Evolutionary conservation across 306 rosid genomes (phyloP).

Genomic region (Potentilla sterilis): DNA sequence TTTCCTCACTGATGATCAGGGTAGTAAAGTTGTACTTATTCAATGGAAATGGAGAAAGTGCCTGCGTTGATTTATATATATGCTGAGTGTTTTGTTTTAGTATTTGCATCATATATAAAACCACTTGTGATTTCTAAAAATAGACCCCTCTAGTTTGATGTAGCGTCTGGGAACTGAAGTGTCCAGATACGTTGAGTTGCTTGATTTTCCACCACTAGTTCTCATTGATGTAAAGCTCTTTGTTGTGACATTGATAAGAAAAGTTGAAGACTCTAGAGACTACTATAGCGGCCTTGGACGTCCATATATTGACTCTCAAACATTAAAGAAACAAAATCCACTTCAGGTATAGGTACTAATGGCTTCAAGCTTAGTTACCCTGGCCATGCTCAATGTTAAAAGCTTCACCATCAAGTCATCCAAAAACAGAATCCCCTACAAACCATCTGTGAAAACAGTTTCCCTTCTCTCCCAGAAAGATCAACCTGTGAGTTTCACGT

Average conservation of each 20-base stretch:
- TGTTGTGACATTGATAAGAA: neutral
- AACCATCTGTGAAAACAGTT: neutral
- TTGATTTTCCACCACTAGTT: neutral
- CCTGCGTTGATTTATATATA: neutral
- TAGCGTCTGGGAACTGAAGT: neutral
- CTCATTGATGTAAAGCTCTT: neutral
- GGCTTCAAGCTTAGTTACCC: neutral
- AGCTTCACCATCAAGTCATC: neutral
- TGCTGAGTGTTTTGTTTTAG: neutral
- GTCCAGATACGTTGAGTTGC: neutral
- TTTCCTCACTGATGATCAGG: constrained; percentile 4
- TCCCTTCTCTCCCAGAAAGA: neutral
- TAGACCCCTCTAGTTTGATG: neutral
- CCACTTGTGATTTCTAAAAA: neutral
- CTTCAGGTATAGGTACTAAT: neutral
- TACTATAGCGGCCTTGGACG: neutral
- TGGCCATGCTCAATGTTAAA: neutral
- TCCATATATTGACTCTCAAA: neutral
- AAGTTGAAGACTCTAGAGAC: constrained; percentile 1
- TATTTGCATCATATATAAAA: neutral
- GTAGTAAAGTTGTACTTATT: constrained; percentile 3
- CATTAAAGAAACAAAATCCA: neutral
- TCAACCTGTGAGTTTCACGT: neutral
- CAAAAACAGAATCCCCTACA: neutral
- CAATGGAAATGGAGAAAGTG: neutral